Evolutionary conservation across 2,329 filamentous ascomycete genomes (phyloP), one percentile per base, ranked within the genome.

Genomic region (Xylariaceae sp.): DNA sequence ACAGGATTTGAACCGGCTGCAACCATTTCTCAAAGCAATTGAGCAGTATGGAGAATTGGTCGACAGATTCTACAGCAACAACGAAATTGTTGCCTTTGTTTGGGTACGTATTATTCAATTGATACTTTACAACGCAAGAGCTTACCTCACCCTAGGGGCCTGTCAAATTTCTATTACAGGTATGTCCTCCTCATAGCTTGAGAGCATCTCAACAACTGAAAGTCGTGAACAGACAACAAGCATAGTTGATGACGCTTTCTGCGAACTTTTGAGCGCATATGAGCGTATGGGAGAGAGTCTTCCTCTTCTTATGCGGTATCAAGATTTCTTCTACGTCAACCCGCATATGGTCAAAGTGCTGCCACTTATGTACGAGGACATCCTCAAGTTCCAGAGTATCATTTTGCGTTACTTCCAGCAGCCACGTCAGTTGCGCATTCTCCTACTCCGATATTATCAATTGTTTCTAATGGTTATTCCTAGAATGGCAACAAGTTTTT

Each of bases 401-500:
- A 48, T 52, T 8, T 33, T 63, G 30, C 27, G 44, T 8, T 62
- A 59, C 32, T 64, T 66, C 33, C 51, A 58, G 6, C 55, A 55
- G 40, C 40, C 53, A 39, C 32, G 62, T 66, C 44, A 50, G 63
- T 45, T 40, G 24, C 21, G 2, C 15, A 8, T 8, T 13, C 32
- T 3, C 4, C 15, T 35, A 21, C 11, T 30, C 24, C 37, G 30
- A 6, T 15, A 23, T 30, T 35, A 4, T 15, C 13, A 8, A 20
- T 2, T 23, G 21, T 24, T 3, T 30, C 40, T 39, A 45, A 20
- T 2, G 4, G 21, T 20, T 33, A 27, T 36, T n/a, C n/a, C 6
- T 27, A 69, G 67, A 50, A 21, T 69, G 65, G 66, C 56, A 59
- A 32, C 51, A 62, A n/a, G 3, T 67, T 9, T 70, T 68, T 35